Base-by-base conservation (phyloP, 1,139 yeast species). In the Pichia sp. region DNA sequence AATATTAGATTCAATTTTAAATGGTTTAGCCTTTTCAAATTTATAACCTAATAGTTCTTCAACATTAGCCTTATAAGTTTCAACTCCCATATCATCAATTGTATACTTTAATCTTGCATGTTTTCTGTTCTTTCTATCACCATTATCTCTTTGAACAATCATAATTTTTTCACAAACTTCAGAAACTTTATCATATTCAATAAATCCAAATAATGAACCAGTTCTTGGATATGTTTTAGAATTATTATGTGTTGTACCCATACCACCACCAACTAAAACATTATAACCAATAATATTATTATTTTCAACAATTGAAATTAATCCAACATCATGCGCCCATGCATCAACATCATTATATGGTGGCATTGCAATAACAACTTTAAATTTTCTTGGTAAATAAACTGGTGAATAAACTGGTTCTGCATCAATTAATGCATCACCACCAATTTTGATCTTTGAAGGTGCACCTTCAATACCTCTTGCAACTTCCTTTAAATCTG, bases 81-180 rank as follows among this genome's bases (percentile, higher is more conserved):
- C 96, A 56, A 87, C 85, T 18, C 95, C 93, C 79, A 91, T 73
- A 64, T 87, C 95, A 70, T 93, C 98, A 63, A 93, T 82, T 42
- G 98, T 93, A 72, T 93, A 93, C 83, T 93, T 93, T 74, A 93
- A 83, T 74, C 99, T 86, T 46, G 98, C 98, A 66, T 93, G 97
- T 73, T 93, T 93, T 79, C 99, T 87, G 76, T 93, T 90, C 67
- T 83, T 80, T 75, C 99, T 87, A 70, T 90, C 96, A 75, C 99
- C 99, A 67, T 79, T 73, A 69, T 93, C 99, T 71, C 98, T 83
- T 76, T 93, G 98, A 39, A 93, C 93, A 61, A 90, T 75, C 95
- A 91, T 85, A 61, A 93, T 77, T 76, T 88, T 88, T 70, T 93
- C 97, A 70, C 96, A 88, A 22, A 83, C 96, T 56, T 79, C 73